phyloP scores from a whole-genome alignment of 164 flowering plant species.

The Euptelea pleiosperma region DNA sequence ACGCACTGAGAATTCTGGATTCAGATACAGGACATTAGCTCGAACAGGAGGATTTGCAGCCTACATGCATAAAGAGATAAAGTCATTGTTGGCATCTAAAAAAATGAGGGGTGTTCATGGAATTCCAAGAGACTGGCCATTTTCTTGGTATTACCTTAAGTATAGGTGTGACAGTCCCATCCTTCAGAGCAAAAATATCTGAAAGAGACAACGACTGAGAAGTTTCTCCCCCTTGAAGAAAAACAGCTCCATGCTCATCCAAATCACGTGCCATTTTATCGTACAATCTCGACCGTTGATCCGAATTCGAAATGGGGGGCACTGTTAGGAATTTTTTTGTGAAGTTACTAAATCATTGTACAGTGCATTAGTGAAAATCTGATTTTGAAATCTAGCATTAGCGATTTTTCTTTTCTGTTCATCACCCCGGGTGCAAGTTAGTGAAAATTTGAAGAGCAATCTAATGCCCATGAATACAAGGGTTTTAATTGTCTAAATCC shows the following conservation, averaged over 20 bases:
- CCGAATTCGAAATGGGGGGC: conserved; percentile 27
- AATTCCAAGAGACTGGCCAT: background rate
- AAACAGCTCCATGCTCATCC: conserved; percentile 67
- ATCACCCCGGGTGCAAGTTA: too few species aligned
- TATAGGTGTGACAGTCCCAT: conserved; percentile 81
- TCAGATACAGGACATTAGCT: conserved; percentile 77
- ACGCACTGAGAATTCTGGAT: conserved; percentile 50
- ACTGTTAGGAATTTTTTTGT: conserved; percentile 21
- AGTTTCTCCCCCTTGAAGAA: conserved; percentile 78
- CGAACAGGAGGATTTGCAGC: conserved; percentile 90
- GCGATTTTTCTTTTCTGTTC: too few species aligned
- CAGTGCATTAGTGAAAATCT: conserved; percentile 1
- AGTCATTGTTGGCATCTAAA: background rate
- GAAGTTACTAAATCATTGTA: background rate
- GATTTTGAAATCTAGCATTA: too few species aligned
- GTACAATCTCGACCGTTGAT: conserved; percentile 52
- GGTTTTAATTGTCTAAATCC: too few species aligned
- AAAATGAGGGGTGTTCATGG: background rate
- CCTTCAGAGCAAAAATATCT: conserved; percentile 63
- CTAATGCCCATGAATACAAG: too few species aligned
- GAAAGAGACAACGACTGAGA: conserved; percentile 89
- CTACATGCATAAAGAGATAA: conserved; percentile 28
- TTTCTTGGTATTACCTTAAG: conserved; percentile 48
- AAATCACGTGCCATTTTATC: conserved; percentile 75
- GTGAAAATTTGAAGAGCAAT: too few species aligned